Conservation (phyloP, 352 stramenopile species). For the Aphanomyces euteiches region DNA sequence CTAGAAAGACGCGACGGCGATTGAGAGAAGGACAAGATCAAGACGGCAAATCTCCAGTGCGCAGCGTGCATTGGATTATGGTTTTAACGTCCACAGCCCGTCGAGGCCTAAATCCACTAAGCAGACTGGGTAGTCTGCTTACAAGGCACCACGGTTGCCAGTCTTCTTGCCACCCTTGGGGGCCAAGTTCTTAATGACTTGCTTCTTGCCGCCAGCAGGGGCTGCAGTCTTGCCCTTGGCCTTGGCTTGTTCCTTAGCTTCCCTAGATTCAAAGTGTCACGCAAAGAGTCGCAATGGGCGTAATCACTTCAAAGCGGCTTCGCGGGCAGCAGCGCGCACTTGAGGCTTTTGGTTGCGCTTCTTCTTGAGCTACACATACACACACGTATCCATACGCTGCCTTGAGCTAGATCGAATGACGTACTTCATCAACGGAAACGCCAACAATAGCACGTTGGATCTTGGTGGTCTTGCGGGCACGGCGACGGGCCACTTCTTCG, state of each 20-base stretch:
- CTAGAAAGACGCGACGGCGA: neutral
- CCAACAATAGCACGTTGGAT: conserved; percentile 97
- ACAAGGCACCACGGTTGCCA: conserved; percentile 85
- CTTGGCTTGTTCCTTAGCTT: conserved; percentile 88
- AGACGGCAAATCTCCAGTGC: conserved; percentile 9
- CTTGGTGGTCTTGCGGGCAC: conserved; percentile 93
- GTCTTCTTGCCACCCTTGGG: conserved; percentile 79
- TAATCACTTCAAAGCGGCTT: conserved; percentile 90
- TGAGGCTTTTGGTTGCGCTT: conserved; percentile 96
- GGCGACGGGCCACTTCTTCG: conserved; percentile 76
- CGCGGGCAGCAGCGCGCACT: conserved; percentile 85
- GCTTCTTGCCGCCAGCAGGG: conserved; percentile 47
- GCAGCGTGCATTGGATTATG: conserved; percentile 27
- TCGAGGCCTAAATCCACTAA: conserved; percentile 19
- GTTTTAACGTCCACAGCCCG: conserved; percentile 25
- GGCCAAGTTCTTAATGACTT: conserved; percentile 48
- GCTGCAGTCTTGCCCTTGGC: conserved; percentile 57
- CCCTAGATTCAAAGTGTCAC: conserved; percentile 29
- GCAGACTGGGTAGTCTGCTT: conserved; percentile 35
- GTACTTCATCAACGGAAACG: conserved; percentile 92
- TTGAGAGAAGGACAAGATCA: neutral
- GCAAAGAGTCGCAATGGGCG: conserved; percentile 31
- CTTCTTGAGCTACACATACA: conserved; percentile 88
- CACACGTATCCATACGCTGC: neutral
- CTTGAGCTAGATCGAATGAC: conserved; percentile 24